Evolutionary conservation across 2,329 filamentous ascomycete genomes (phyloP).

Genomic region (Phaeosphaeria sp.): DNA sequence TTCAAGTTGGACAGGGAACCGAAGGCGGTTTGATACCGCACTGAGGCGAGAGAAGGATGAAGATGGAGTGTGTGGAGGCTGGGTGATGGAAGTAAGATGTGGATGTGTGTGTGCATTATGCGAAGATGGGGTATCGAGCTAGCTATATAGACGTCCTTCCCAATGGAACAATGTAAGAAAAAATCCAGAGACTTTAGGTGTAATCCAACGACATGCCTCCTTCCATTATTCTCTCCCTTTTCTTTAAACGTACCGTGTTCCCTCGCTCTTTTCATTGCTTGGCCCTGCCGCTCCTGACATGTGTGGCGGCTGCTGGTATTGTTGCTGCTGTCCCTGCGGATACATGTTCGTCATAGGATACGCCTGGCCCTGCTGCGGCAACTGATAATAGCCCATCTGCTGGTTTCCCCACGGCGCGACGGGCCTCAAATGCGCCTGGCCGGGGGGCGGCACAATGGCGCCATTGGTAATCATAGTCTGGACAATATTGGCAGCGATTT

Average conservation of each 20-base stretch:
- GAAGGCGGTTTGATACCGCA: neutral
- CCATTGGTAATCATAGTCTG: conserved; percentile 43
- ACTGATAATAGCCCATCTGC: conserved; percentile 16
- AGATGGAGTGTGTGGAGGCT: too few species aligned
- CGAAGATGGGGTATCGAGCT: neutral
- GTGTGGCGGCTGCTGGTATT: neutral
- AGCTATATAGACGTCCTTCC: neutral
- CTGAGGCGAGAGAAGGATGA: too few species aligned
- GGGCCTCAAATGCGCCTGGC: conserved; percentile 21
- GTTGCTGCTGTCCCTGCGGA: conserved; percentile 11
- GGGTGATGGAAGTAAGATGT: neutral
- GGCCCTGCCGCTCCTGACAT: conserved; percentile 4
- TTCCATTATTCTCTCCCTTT: neutral
- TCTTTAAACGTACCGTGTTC: conserved; percentile 21
- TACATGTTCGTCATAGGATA: conserved; percentile 17
- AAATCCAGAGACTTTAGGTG: neutral
- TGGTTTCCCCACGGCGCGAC: conserved; percentile 8
- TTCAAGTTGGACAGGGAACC: conserved; percentile 12
- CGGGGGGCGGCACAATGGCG: conserved; percentile 33
- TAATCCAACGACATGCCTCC: neutral
- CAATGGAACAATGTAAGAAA: neutral
- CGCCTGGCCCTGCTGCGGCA: conserved; percentile 16
- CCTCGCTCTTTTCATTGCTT: conserved; percentile 25
- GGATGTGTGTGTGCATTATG: neutral
- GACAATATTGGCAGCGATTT: conserved; percentile 40